Base-by-base conservation (phyloP, 1,139 yeast genomes). In the Komagataea norvegica region DNA sequence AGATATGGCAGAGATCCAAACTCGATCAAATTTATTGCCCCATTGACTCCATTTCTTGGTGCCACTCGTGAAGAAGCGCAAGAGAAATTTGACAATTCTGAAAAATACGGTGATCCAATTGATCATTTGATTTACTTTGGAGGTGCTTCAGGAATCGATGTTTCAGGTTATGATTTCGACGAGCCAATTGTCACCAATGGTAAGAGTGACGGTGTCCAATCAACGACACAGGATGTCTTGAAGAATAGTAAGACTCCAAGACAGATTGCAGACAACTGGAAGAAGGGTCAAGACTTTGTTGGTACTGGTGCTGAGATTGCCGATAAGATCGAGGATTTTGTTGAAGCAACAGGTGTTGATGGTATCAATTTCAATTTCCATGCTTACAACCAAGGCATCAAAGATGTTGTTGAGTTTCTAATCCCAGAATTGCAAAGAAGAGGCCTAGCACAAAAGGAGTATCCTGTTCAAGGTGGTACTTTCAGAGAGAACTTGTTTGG, bases 101-200 rank as follows among this genome's bases (percentile, higher is more conserved):
- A 56, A 38, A 46, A 46, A 13, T 62, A 60, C 40, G 62, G 63
- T 11, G 69, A 64, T 44, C 40, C 57, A 7, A 67, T 64, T 38
- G 68, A 69, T 14, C 60, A 65, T 11, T 64, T 62, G 38, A 66
- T 67, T 2, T 52, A 63, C 26, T 59, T 65, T 37, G 65, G 66
- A 21, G 61, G 65, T 58, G 56, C 60, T 1, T 46, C 58, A 4
- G 63, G 63, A 13, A 48, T 57, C 21, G 65, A 62, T 32, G 42
- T 61, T 17, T 48, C 54, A 25, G 43, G 47, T 31, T 55, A 51
- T 40, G 55, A 51, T 28, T 60, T 59, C 27, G 59, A 57, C 27
- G 61, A 57, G 14, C 42, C 57, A 18, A 43, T 42, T 6, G 17
- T 24, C 14, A 57, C 52, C 15, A 56, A 55, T 6, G 52, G 52